Conservation (phyloP, 352 stramenopile genomes). For the Phytophthora sansomeana region DNA sequence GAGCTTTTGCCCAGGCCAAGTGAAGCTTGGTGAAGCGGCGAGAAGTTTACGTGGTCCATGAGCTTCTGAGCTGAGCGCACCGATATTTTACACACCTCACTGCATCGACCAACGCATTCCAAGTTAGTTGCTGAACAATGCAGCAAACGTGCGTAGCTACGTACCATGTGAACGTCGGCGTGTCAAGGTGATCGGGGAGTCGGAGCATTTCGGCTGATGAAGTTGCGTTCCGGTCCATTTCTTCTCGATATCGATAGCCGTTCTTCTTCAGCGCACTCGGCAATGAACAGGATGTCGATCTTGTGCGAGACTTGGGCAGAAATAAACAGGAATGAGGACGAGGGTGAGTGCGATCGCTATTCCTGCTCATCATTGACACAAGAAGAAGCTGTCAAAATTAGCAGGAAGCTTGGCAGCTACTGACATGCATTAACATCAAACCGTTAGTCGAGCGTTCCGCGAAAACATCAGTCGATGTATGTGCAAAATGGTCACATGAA, state of each 20-base stretch:
- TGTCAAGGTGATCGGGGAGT: conserved; percentile 43
- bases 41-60: conserved; percentile 90
- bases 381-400: conserved; percentile 26
- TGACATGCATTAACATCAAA: conserved; percentile 1
- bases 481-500: conserved; percentile 22
- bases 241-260: background rate
- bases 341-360: conserved; percentile 22
- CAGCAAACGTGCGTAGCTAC: background rate
- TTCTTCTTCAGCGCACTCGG: background rate
- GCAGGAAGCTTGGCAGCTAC: background rate
- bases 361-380: conserved; percentile 17
- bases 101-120: conserved; percentile 24
- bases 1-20: conserved; percentile 55
- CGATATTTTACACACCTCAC: conserved; percentile 90
- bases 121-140: conserved; percentile 9
- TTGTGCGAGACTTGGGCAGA: conserved; percentile 17
- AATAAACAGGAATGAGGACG: conserved; percentile 35
- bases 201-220: conserved; percentile 31
- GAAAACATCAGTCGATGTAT: conserved; percentile 2
- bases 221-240: conserved; percentile 18
- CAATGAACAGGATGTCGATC: background rate
- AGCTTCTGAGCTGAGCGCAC: conserved; percentile 89
- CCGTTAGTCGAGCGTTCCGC: background rate
- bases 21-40: conserved; percentile 84
- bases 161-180: conserved; percentile 79